phyloP scores from a whole-genome alignment of 768 basidiomycete species.

The Cantharellus anzutake region DNA sequence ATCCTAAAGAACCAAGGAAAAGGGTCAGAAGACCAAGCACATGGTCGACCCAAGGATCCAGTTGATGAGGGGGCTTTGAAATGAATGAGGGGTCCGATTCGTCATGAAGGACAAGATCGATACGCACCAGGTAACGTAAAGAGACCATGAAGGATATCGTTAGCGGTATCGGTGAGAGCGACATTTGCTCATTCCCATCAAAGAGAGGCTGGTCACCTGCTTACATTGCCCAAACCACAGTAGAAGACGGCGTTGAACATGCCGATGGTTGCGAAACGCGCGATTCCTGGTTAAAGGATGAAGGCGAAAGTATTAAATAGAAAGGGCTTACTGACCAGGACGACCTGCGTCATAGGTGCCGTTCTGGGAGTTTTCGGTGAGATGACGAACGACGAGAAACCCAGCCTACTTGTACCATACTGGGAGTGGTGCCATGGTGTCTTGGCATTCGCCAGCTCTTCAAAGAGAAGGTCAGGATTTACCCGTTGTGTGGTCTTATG shows the following conservation, averaged over 20 bases:
- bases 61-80: not conserved
- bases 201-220: too few species aligned
- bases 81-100: not conserved
- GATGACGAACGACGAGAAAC: not conserved
- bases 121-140: slow-evolving; percentile 19
- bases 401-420: not conserved
- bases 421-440: not conserved
- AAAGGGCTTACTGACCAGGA: slow-evolving; percentile 15
- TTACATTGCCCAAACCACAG: slow-evolving; percentile 22
- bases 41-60: not conserved
- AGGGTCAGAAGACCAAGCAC: slow-evolving; percentile 32
- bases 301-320: not conserved
- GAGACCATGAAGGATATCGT: slow-evolving; percentile 24
- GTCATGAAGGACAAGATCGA: not conserved
- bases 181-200: slow-evolving; percentile 19
- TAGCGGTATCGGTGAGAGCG: slow-evolving; percentile 22
- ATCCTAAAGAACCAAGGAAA: slow-evolving; percentile 32
- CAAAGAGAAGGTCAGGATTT: too few species aligned
- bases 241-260: slow-evolving; percentile 24
- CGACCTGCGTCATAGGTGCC: slow-evolving; percentile 17
- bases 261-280: slow-evolving; percentile 20
- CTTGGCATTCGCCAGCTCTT: too few species aligned
- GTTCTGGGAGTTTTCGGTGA: slow-evolving; percentile 5
- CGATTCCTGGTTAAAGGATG: slow-evolving; percentile 6
- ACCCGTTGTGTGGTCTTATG: too few species aligned